Conservation (phyloP, 768 basidiomycete species). For the Auricularia heimuer region DNA sequence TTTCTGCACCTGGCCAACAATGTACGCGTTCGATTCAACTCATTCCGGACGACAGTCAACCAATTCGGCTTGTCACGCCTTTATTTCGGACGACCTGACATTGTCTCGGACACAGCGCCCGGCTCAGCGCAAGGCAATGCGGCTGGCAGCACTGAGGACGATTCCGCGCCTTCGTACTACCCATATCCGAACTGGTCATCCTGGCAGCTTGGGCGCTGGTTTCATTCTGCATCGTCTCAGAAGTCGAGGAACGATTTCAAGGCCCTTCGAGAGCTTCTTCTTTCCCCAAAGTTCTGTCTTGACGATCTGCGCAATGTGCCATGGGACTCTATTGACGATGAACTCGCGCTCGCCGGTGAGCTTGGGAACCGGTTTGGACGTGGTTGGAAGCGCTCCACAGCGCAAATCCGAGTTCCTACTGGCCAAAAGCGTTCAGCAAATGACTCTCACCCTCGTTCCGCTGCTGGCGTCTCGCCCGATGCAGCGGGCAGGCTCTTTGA, state of each 20-base stretch:
- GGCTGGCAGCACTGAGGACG: not conserved
- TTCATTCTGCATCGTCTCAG: not conserved
- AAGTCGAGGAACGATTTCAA: not conserved
- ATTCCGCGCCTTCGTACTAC: not conserved
- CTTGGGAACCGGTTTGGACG: constrained; percentile 7
- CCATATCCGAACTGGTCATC: not conserved
- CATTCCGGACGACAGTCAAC: not conserved
- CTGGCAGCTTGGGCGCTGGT: not conserved
- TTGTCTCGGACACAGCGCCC: not conserved
- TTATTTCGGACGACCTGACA: not conserved
- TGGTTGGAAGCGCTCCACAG: constrained; percentile 17
- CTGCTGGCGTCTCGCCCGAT: not conserved
- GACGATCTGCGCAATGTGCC: constrained; percentile 15
- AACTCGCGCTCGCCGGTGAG: constrained; percentile 12
- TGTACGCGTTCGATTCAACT: not conserved
- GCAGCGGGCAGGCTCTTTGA: not conserved
- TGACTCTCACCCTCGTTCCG: not conserved
- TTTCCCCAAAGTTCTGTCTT: constrained; percentile 9
- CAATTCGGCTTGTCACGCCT: not conserved
- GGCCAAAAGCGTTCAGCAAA: constrained; percentile 9
- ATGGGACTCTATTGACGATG: constrained; percentile 16
- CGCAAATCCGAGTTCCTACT: constrained; percentile 16
- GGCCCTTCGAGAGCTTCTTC: constrained; percentile 6
- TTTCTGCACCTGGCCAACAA: not conserved
- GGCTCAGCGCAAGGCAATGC: not conserved